A percentile compares a stretch with the other conserved stretches of the same genome.
These are phyloP conservation scores for Favolaschia claudopus DNA, from an alignment of 768 basidiomycete species.

Conservation along the genomic window DNA sequence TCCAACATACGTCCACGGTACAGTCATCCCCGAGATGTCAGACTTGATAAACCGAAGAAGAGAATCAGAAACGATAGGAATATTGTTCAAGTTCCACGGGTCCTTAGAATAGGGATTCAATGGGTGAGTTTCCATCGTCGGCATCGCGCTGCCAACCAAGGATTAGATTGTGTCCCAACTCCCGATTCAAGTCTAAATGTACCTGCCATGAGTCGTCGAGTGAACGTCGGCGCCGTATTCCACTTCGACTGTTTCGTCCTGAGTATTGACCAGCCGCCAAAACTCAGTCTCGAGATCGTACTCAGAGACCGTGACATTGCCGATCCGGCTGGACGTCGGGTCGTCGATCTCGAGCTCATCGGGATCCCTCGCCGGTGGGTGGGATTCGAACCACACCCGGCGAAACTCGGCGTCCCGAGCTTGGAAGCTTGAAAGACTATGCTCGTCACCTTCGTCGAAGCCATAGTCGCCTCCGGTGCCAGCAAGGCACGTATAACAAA, in stretches of 20 bases:
- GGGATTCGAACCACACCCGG: constrained; percentile 85
- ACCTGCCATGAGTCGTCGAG: constrained; percentile 98
- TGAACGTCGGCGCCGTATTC: constrained; percentile 99
- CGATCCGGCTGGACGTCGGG: constrained; percentile 61
- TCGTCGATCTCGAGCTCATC: constrained; percentile 49
- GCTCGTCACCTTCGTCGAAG: constrained; percentile 98
- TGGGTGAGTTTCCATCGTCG: constrained; percentile 93
- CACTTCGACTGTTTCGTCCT: constrained; percentile 91
- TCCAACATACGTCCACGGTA: constrained; percentile 98
- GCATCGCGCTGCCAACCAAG: constrained; percentile 78
- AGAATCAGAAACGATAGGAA: constrained; percentile 92
- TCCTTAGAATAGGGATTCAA: constrained; percentile 86
- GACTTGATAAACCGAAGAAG: constrained; percentile 97
- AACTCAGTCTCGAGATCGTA: constrained; percentile 94
- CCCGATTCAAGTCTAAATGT: constrained; percentile 10
- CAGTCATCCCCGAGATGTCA: constrained; percentile 99
- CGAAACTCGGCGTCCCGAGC: constrained; percentile 91
- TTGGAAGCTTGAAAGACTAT: constrained; percentile 90
- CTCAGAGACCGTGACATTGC: constrained; percentile 78
- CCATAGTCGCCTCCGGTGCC: constrained; percentile 96
- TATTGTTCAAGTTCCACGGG: constrained; percentile 98
- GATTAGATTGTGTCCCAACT: constrained; percentile 5
- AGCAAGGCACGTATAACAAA: constrained; percentile 89
- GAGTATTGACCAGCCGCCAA: constrained; percentile 93
- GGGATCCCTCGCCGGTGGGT: constrained; percentile 58